Conservation (phyloP, 192 early-diverging fungal species). For the Coemansia sp. region DNA sequence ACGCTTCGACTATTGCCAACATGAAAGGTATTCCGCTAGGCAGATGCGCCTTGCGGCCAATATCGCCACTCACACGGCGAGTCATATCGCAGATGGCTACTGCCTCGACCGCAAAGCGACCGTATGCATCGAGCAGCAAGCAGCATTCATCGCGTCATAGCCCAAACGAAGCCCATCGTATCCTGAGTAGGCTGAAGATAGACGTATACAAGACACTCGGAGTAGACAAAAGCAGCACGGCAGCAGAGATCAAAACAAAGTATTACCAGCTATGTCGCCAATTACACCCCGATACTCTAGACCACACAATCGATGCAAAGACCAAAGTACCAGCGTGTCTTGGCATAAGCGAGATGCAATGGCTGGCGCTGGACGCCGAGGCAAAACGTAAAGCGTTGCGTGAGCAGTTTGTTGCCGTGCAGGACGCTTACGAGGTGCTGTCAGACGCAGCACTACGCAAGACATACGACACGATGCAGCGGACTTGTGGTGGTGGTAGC, state of each 20-base stretch:
- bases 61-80: no score
- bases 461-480: conserved; percentile 9
- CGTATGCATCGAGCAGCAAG: neutral
- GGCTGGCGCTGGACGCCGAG: conserved; percentile 14
- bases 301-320: neutral
- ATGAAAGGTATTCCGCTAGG: no score
- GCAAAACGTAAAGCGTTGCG: conserved; percentile 11
- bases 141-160: conserved; percentile 4
- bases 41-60: no score
- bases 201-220: conserved; percentile 33
- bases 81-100: no score
- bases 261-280: conserved; percentile 46
- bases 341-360: conserved; percentile 5
- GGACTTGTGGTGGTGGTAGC: neutral
- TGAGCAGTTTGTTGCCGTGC: conserved; percentile 24
- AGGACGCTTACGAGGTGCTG: conserved; percentile 33
- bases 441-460: conserved; percentile 15
- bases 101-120: no score
- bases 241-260: conserved; percentile 28
- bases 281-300: conserved; percentile 35
- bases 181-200: conserved; percentile 20
- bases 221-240: conserved; percentile 8
- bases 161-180: conserved; percentile 9
- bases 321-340: neutral
- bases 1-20: no score